Conservation (phyloP, 495 filamentous ascomycete genomes). For the Massariosphaeria phaeospora region DNA sequence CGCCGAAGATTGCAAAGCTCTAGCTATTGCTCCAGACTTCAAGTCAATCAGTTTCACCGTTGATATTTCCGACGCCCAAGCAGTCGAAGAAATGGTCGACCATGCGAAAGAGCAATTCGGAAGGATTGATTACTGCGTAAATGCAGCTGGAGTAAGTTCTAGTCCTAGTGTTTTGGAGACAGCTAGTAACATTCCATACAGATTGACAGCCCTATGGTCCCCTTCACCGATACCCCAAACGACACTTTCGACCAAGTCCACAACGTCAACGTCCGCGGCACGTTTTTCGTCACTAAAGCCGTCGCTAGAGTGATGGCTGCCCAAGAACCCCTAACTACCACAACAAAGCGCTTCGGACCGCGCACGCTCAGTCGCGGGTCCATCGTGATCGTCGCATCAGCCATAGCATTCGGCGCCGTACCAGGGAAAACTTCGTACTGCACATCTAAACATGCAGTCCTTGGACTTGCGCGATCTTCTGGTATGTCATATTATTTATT, state of each 20-base stretch:
- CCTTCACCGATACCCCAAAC: neutral
- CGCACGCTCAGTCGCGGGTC: slow-evolving; percentile 13
- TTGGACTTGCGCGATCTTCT: neutral
- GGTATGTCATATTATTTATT: neutral
- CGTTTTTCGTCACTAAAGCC: neutral
- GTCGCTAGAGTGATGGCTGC: neutral
- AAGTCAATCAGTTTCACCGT: neutral
- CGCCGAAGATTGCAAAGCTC: neutral
- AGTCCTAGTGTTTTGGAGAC: neutral
- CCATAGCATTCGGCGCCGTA: neutral
- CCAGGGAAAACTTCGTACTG: slow-evolving; percentile 7
- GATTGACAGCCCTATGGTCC: neutral
- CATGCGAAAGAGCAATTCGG: slow-evolving; percentile 7
- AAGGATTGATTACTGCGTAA: slow-evolving; percentile 18
- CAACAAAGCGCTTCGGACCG: neutral
- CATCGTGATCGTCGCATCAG: slow-evolving; percentile 14
- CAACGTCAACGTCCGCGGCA: neutral
- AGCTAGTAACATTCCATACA: neutral
- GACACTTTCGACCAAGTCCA: neutral
- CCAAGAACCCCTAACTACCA: neutral
- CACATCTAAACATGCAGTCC: slow-evolving; percentile 5
- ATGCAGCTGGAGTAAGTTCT: slow-evolving; percentile 19
- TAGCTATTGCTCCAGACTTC: neutral
- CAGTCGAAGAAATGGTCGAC: neutral
- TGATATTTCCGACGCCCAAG: neutral